Conservation (phyloP, 352 stramenopile genomes). For the Pythium chondricola region DNA sequence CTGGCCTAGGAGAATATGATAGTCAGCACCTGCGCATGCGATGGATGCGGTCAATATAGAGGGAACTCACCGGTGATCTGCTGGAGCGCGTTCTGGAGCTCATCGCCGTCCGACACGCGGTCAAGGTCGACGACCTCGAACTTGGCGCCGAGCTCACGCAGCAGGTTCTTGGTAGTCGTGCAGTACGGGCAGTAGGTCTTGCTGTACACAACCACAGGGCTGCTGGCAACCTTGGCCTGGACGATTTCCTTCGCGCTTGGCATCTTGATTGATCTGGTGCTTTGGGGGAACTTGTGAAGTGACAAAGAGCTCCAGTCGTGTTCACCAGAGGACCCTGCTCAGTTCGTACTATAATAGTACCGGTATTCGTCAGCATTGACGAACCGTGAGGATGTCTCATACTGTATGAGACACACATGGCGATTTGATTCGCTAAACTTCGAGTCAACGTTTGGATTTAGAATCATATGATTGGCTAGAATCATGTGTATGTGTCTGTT, state of each 20-base stretch:
- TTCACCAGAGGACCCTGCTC: too few species aligned
- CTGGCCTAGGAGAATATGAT: slow-evolving; percentile 54
- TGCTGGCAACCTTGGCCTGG: slow-evolving; percentile 45
- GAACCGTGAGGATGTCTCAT: too few species aligned
- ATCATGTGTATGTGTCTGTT: not conserved
- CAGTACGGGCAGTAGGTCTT: slow-evolving; percentile 96
- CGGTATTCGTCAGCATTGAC: too few species aligned
- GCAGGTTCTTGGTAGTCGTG: slow-evolving; percentile 57
- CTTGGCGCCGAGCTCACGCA: slow-evolving; percentile 42
- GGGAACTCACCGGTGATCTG: slow-evolving; percentile 38
- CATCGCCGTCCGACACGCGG: slow-evolving; percentile 36
- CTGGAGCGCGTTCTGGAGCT: slow-evolving; percentile 54
- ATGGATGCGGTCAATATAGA: not conserved
- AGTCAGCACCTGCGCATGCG: not conserved
- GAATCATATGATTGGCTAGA: not conserved
- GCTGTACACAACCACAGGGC: slow-evolving; percentile 82
- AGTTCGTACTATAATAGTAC: too few species aligned
- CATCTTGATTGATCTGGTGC: slow-evolving; percentile 47
- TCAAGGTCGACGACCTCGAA: slow-evolving; percentile 65
- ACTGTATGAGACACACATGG: too few species aligned
- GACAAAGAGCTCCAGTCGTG: too few species aligned
- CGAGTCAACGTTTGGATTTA: too few species aligned
- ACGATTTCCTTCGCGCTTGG: slow-evolving; percentile 57
- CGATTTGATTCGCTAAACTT: too few species aligned
- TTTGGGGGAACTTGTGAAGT: not conserved